These are phyloP conservation scores for Fusarium dlaminii DNA, from an alignment of 2,329 filamentous ascomycete genomes.

Conservation along the genomic window DNA sequence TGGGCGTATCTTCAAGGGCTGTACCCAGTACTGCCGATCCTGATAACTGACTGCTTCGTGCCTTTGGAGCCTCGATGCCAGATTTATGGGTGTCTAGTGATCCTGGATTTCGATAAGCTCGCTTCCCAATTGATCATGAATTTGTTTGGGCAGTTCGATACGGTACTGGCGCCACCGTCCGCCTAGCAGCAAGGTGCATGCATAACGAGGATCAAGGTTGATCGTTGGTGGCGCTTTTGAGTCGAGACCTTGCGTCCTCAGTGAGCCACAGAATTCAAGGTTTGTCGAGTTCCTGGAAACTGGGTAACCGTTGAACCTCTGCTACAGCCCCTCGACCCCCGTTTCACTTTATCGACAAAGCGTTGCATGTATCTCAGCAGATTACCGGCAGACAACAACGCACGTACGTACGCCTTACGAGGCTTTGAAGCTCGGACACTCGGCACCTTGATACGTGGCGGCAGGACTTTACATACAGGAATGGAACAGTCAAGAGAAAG, in stretches of 20 bases:
- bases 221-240: constrained; percentile 18
- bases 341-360: not conserved
- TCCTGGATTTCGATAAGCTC: not conserved
- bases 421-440: constrained; percentile 1
- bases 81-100: not conserved
- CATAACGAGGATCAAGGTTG: constrained; percentile 20
- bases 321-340: constrained; percentile 3
- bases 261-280: constrained; percentile 12
- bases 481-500: not conserved
- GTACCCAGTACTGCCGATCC: constrained; percentile 3
- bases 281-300: constrained; percentile 23
- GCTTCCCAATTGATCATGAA: not conserved
- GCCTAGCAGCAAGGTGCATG: constrained; percentile 4
- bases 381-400: constrained; percentile 21
- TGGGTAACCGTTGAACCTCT: constrained; percentile 18
- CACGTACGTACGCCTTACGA: not conserved
- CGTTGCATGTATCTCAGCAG: not conserved
- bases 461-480: constrained; percentile 18
- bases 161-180: constrained; percentile 4
- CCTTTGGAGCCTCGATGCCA: not conserved
- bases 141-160: constrained; percentile 3
- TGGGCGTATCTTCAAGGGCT: constrained; percentile 9
- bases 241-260: constrained; percentile 12
- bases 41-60: constrained; percentile 15
- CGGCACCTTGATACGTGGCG: not conserved